Evolutionary conservation across 306 rosid species (phyloP).

Genomic region (Lotus japonicus): DNA sequence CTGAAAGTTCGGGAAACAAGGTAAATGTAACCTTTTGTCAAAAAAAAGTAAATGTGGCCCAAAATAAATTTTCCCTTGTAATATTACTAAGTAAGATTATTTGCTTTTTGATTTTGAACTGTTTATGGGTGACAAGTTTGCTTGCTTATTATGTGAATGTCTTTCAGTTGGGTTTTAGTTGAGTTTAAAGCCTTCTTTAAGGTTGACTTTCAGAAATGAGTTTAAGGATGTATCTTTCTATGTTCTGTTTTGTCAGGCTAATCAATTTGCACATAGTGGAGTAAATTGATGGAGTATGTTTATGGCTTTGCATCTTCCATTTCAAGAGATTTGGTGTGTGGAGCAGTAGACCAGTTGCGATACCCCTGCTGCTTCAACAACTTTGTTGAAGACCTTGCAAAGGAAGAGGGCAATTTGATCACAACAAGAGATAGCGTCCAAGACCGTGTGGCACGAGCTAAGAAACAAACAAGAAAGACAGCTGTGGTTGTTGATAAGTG

Average conservation of each 20-base stretch:
- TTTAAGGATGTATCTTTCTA: too few species aligned
- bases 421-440: neutral
- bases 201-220: too few species aligned
- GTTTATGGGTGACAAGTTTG: too few species aligned
- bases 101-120: too few species aligned
- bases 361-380: neutral
- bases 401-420: neutral
- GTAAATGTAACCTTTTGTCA: neutral
- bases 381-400: constrained; percentile 3
- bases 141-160: too few species aligned
- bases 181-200: too few species aligned
- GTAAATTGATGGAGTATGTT: neutral
- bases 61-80: too few species aligned
- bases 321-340: neutral
- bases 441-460: neutral
- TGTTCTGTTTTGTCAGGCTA: neutral
- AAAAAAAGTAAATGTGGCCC: too few species aligned
- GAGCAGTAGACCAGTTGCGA: neutral
- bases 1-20: neutral
- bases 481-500: constrained; percentile 4
- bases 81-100: neutral
- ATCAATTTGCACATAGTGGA: neutral
- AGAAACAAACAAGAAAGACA: neutral
- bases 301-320: neutral
- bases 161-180: too few species aligned